Base-by-base conservation (phyloP, 163 green algal genomes). In the Chloroidium sp. region DNA sequence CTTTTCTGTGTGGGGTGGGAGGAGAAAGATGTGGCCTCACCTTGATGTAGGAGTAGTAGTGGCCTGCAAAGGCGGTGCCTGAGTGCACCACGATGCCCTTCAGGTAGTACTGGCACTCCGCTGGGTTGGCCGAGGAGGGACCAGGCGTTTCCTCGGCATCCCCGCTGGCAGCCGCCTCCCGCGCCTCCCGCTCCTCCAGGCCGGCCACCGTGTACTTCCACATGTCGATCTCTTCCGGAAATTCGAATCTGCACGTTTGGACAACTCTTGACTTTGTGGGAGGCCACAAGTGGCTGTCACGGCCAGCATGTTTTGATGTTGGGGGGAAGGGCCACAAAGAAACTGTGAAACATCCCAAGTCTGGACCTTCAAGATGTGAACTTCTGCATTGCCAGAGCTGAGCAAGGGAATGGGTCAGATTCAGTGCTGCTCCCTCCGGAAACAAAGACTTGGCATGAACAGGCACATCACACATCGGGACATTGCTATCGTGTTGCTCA, bases 11-110 rank as follows among this genome's bases (percentile, higher is more conserved):
- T 36, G 60, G 6, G 6, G 58, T 67, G 14, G 6, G 64, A 72
- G 64, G 64, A 10, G 64, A 10, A 72, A 72, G 64, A 72, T n/a
- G 13, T 2, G 76, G 81, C 59, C 84, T 80, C 76, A 93, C 90
- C 79, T 91, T 90, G 76, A 93, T 92, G 83, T 89, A 93, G 2
- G 88, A 92, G 83, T 95, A 97, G 85, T 96, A 97, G 84, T 97
- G 92, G 1, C 93, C 92, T 2, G 89, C 91, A 86, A 94, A 94
- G 0, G 92, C 92, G 59, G 85, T 93, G n/a, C 92, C 93, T 14
- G 82, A 92, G 85, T 97, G 92, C 68, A 95, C 90, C 57, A 96
- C 91, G 1, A 95, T 86, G 72, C 93, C 93, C 84, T 88, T 87
- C 59, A 97, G 91, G 69, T 92, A 69, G 84, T 94, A 96, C 75